Base-by-base conservation (phyloP, 805 yeast genomes). In the Zygoascus tannicola region DNA sequence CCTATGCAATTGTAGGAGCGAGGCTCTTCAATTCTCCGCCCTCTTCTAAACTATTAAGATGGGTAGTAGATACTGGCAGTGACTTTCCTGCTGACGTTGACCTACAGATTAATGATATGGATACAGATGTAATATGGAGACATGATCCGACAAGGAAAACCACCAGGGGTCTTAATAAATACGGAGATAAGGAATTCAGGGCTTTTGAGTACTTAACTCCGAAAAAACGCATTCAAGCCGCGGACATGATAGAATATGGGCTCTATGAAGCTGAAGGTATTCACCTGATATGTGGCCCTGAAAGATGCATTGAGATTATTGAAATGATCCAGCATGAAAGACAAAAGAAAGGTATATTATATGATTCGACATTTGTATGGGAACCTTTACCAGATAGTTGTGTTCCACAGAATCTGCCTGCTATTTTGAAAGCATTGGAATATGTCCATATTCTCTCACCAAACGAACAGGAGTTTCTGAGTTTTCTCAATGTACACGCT, bases 371-470 rank as follows among this genome's bases (percentile, higher is more conserved):
- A 2, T 68, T 76, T 44, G 72, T 83, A 0, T 90, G 87, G 80
- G 97, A 88, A 61, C 96, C 97, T 0, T 74, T 83, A 5, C 97
- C 97, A 1, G 83, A 78, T 46, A 73, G 73, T 18, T 85, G 95
- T 58, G 59, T 55, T 0, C 72, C 77, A 1, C 79, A 70, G 28
- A 69, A 75, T 45, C 60, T 76, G 32, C 55, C 61, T 0, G 55
- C 56, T 1, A 64, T 73, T 41, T 38, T 60, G 0, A 46, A 53
- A 3, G 66, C 73, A 5, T 57, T 81, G 15, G 56, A 62, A 7
- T 49, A 64, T 4, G 68, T 83, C 2, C 76, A 77, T 43, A 69
- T 85, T 0, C 67, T 88, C 23, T 75, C 94, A 1, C 97, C 97
- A 0, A 88, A 88, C 59, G 76, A 86, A 5, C 80, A 81, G 35